Evolutionary conservation across 2,329 filamentous ascomycete species (phyloP), one percentile per base, ranked within the genome.

Genomic region (Drechslera avenae): DNA sequence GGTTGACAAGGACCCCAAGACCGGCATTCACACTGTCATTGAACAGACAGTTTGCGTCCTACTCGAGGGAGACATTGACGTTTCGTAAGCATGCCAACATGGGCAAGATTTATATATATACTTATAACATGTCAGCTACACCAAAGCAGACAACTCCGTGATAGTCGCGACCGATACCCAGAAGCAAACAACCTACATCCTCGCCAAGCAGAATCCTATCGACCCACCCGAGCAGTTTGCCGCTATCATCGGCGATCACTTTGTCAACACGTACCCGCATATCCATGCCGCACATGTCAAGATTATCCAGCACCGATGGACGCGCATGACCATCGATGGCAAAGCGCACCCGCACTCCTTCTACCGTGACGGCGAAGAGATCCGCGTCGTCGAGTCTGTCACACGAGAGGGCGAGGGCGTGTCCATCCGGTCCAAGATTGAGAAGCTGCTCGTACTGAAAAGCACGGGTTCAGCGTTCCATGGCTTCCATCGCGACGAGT

Each of bases 161-260:
- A 86, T 99, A 52, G 93, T 99, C 54, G 91, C 94, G 58, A 99
- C 94, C 54, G 94, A 99, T 77, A 93, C 91, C 19, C 96, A 97
- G 79, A 99, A 99, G 81, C 96, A 99, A 78, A 97, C 77, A 43
- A 69, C 68, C 64, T 96, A 94, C 81, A 91, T 99, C 78, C 88
- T 90, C 71, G 93, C 94, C 69, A 97, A 96, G 79, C 88, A 95
- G 77, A 82, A 95, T 79, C 90, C 92, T 28, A 89, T 99, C 65
- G 91, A 87, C 63, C 92, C 94, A 13, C 93, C 94, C 0, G 94
- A 99, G 80, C 86, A 96, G 57, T 99, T 90, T 74, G 93, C 89
- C 61, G 84, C 87, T 67, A 88, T 89, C 64, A 80, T 99, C 45
- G 91, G 89, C 64, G 83, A 85, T 61, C 94, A 99, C 81, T 97